Base-by-base conservation (phyloP, 2,329 filamentous ascomycete genomes). In the Colletotrichum tanaceti region DNA sequence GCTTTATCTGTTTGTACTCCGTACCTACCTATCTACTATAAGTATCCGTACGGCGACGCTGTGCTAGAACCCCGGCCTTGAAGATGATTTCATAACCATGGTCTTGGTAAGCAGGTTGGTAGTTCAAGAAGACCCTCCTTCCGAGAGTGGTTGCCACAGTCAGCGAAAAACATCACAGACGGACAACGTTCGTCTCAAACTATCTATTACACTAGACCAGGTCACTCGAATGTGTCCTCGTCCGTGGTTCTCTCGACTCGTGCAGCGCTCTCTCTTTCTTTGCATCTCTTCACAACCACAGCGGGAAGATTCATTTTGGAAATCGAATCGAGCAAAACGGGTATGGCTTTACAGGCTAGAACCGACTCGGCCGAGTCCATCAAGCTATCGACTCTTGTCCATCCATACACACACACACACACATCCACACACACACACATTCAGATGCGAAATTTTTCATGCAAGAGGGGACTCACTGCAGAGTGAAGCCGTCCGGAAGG, bases 241-340 rank as follows among this genome's bases (percentile, higher is more conserved):
- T 52, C 49, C 49, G 22, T 32, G 20, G 41, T 16, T 24, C 14
- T 32, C 62, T 68, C 55, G 22, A 53, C 22, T 28, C 44, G 47
- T 47, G 62, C 62, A 38, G 5, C 14, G 35, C 18, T 35, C 28
- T 11, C 43, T 18, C 18, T 35, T n/a, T 11, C 43, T 10, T 5
- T 22, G 20, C 20, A 4, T 47, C 47, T 50, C 62, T 22, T 49
- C 61, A 55, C 62, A 65, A 35, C 32, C 38, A 11, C 47, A 20
- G 54, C 65, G 58, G 63, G 58, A 22, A 32, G 28, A 32, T n/a
- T n/a, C n/a, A n/a, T n/a, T n/a, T n/a, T n/a, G n/a, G n/a, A n/a
- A n/a, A n/a, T n/a, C n/a, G 28, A 22, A 18, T 16, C 3, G 41
- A 24, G 24, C 55, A 22, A 32, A 5, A 7, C 5, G 24, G 22